Evolutionary conservation across 2,329 filamentous ascomycete genomes (phyloP).

Genomic region (Cadophora malorum): DNA sequence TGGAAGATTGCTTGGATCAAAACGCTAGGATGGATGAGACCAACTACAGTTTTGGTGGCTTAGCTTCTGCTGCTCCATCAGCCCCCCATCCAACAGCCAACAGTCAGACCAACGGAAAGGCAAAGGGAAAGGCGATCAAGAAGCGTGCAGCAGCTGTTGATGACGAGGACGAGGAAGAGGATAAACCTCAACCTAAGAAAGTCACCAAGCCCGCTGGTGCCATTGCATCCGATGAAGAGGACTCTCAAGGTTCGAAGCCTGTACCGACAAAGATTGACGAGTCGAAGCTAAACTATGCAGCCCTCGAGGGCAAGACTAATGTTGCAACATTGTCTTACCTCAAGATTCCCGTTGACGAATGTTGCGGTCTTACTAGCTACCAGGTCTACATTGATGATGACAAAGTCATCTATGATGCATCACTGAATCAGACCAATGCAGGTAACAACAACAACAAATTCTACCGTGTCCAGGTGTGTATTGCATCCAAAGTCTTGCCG

Average conservation of each 20-base stretch:
- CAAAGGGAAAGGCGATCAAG: conserved; percentile 27
- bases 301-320: conserved; percentile 31
- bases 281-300: conserved; percentile 40
- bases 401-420: conserved; percentile 77
- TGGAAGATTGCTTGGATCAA: conserved; percentile 58
- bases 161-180: conserved; percentile 36
- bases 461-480: conserved; percentile 60
- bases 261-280: conserved; percentile 19
- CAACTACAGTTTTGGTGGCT: conserved; percentile 39
- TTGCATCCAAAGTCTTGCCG: not conserved
- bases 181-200: conserved; percentile 41
- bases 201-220: conserved; percentile 39
- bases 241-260: conserved; percentile 19
- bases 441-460: conserved; percentile 82
- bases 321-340: conserved; percentile 52
- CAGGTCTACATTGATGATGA: conserved; percentile 70
- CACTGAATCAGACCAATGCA: conserved; percentile 79
- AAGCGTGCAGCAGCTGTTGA: conserved; percentile 33
- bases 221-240: conserved; percentile 41
- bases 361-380: conserved; percentile 46
- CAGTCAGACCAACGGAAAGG: conserved; percentile 16
- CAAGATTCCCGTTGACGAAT: conserved; percentile 59
- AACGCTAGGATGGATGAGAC: conserved; percentile 49
- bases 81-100: conserved; percentile 6
- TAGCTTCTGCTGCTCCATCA: conserved; percentile 21